phyloP scores from a whole-genome alignment of 1,284 basidiomycete genomes.

The Pseudozyma sp. region DNA sequence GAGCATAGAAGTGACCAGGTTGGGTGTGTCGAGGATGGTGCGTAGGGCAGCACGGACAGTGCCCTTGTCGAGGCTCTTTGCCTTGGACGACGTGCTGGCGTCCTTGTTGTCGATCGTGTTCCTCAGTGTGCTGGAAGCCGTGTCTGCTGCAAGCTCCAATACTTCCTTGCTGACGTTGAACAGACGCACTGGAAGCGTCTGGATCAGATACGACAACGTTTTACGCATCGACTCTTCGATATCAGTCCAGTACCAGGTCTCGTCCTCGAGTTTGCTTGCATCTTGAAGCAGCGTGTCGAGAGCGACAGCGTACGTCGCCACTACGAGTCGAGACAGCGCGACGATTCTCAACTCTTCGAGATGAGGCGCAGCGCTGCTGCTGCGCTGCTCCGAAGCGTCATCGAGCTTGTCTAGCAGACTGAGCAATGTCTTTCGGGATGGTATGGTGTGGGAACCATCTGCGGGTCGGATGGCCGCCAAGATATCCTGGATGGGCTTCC shows the following conservation, averaged over 20 bases:
- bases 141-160: constrained; percentile 37
- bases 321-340: constrained; percentile 51
- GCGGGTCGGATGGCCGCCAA: constrained; percentile 25
- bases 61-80: constrained; percentile 21
- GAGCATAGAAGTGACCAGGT: constrained; percentile 53
- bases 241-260: constrained; percentile 60
- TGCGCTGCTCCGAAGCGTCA: constrained; percentile 11
- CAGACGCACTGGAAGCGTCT: constrained; percentile 52
- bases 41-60: constrained; percentile 32
- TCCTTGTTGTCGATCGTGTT: constrained; percentile 29
- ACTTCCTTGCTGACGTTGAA: constrained; percentile 30
- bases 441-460: constrained; percentile 22
- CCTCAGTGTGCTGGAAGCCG: constrained; percentile 26
- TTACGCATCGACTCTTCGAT: constrained; percentile 48
- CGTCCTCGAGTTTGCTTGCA: constrained; percentile 50
- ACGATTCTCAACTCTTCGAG: constrained; percentile 39
- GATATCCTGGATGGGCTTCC: constrained; percentile 35
- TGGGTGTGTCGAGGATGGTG: constrained; percentile 48
- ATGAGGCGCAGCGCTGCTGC: constrained; percentile 5
- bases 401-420: constrained; percentile 41
- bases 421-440: constrained; percentile 36
- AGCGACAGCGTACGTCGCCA: constrained; percentile 49
- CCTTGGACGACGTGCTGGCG: constrained; percentile 9
- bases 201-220: constrained; percentile 46
- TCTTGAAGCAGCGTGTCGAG: constrained; percentile 51